Base-by-base conservation (phyloP, 164 flowering plant species). In the Aristolochia contorta region DNA sequence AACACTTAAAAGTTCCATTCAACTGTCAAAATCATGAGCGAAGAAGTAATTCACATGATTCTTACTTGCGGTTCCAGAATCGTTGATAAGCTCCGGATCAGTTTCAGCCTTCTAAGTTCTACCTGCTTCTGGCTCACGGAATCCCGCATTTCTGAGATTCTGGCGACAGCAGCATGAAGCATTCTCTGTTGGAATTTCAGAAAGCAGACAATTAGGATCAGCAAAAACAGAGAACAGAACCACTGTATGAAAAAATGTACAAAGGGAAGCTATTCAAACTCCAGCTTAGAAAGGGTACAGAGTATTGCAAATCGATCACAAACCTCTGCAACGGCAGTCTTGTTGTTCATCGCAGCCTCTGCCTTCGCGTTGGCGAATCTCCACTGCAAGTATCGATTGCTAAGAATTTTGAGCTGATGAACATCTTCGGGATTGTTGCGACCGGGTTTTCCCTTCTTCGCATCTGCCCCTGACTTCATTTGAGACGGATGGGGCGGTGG, bases 351-450 rank as follows among this genome's bases (percentile, higher is more conserved):
- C 16, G 79, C 52, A 27, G 73, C 74, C 33, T 75, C 83, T 15
- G 96, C 83, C 72, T 80, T 88, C 0, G 93, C 86, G 71, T 87
- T 91, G 62, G 76, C 79, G 66, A 64, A 86, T 66, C 83, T 79
- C 93, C 93, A 87, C 63, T 84, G 93, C 58, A 91, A 65, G 61
- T 72, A 72, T 30, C 73, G 82, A 67, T 83, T 84, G 48, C 78
- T 78, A 58, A 91, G 78, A 78, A 88, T 15, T 60, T 66, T 80
- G 4, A 87, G 70, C n/a, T 75, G 55, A 61, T 81, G 82, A 13
- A 72, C 73, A 52, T 84, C 81, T 59, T 83, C 91, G 49, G 69
- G 77, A 51, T 77, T 78, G 48, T 67, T 47, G 0, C 67, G 65
- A 48, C 54, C 60, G 60, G 77, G 78, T 64, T 45, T 76, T 37